phyloP scores from a whole-genome alignment of 495 filamentous ascomycete species.

The Podospora conica region DNA sequence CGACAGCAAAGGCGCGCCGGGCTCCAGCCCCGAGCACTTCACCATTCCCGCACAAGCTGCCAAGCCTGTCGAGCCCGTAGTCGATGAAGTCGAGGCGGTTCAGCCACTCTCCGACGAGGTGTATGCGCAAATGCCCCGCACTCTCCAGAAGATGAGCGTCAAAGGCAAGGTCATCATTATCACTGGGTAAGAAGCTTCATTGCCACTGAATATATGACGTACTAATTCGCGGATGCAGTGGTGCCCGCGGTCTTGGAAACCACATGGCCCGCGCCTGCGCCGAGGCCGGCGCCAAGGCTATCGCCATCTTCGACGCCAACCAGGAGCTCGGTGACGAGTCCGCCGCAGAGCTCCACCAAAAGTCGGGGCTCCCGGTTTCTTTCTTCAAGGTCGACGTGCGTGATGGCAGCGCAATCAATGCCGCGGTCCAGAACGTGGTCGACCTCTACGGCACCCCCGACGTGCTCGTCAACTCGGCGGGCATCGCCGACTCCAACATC shows the following conservation, averaged over 20 bases:
- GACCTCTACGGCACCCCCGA: constrained; percentile 59
- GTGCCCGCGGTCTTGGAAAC: constrained; percentile 69
- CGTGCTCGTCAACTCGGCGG: constrained; percentile 75
- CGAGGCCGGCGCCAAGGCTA: constrained; percentile 64
- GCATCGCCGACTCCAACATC: constrained; percentile 67
- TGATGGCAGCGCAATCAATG: constrained; percentile 55
- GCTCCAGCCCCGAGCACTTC: constrained; percentile 55
- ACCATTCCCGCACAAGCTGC: constrained; percentile 70
- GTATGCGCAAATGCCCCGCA: constrained; percentile 47
- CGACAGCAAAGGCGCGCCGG: constrained; percentile 36
- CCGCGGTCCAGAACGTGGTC: constrained; percentile 54
- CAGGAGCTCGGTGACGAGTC: constrained; percentile 64
- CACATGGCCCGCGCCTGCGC: constrained; percentile 70
- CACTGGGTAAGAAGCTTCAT: constrained; percentile 60
- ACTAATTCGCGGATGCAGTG: constrained; percentile 44
- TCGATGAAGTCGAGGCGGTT: constrained; percentile 30
- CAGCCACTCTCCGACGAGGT: constrained; percentile 39
- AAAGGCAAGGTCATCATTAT: constrained; percentile 63
- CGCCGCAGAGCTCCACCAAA: constrained; percentile 58
- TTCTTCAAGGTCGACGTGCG: constrained; percentile 77
- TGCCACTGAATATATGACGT: background rate
- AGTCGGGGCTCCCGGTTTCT: constrained; percentile 61
- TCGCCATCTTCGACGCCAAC: constrained; percentile 69
- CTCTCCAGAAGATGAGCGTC: constrained; percentile 58
- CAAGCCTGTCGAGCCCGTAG: constrained; percentile 25